phyloP scores from a whole-genome alignment of 1,284 basidiomycete species.

The Trichosporon faecale region DNA sequence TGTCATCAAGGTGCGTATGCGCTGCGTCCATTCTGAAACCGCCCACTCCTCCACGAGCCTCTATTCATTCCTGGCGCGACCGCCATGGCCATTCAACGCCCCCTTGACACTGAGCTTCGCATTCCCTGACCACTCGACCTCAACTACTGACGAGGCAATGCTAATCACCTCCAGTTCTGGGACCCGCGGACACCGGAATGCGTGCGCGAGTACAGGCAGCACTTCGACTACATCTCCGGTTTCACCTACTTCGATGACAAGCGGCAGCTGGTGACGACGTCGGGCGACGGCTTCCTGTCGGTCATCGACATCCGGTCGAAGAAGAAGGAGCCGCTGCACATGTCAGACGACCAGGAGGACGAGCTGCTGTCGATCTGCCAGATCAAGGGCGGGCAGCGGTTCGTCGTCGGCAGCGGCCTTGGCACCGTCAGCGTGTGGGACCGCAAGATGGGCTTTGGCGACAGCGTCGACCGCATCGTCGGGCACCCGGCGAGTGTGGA shows the following conservation, averaged over 20 bases:
- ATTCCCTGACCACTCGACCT: not conserved
- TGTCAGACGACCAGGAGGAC: slow-evolving; percentile 93
- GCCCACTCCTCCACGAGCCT: not conserved
- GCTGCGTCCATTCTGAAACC: not conserved
- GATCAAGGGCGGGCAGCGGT: slow-evolving; percentile 77
- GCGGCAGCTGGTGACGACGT: slow-evolving; percentile 78
- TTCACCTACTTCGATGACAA: slow-evolving; percentile 82
- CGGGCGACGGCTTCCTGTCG: slow-evolving; percentile 88
- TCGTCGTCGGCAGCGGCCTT: slow-evolving; percentile 83
- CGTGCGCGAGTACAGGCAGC: slow-evolving; percentile 72
- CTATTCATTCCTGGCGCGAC: not conserved
- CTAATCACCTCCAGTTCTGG: slow-evolving; percentile 65
- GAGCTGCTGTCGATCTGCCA: slow-evolving; percentile 80
- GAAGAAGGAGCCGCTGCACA: slow-evolving; percentile 67
- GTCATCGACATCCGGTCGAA: slow-evolving; percentile 82
- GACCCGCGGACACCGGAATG: slow-evolving; percentile 63
- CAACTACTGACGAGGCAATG: not conserved
- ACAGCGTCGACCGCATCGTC: slow-evolving; percentile 81
- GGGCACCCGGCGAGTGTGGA: slow-evolving; percentile 87
- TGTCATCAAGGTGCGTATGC: slow-evolving; percentile 69
- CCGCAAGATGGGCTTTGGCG: slow-evolving; percentile 77
- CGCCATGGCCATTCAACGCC: not conserved
- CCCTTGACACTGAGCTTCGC: not conserved
- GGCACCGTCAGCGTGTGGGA: slow-evolving; percentile 92
- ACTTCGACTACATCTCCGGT: slow-evolving; percentile 94